Conservation (phyloP, 140 eudicot species). For the Stevia rebaudiana region DNA sequence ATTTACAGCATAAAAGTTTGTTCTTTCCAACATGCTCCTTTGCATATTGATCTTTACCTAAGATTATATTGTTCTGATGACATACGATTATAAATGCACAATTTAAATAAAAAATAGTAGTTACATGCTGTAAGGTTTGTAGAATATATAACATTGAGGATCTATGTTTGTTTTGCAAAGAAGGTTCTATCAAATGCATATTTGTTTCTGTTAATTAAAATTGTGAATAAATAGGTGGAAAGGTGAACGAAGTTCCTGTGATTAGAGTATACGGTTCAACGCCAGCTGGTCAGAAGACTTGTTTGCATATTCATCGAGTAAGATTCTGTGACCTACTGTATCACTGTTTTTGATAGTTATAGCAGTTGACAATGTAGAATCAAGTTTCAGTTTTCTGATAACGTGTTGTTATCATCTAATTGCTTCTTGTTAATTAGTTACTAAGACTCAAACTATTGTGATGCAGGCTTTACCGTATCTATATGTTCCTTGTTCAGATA, state of each 20-base stretch:
- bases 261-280: constrained; percentile 89
- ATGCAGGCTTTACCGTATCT: constrained; percentile 90
- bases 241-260: constrained; percentile 90
- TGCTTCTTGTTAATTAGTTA: neutral
- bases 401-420: neutral
- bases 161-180: neutral
- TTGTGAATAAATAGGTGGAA: constrained; percentile 53
- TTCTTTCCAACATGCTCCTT: neutral
- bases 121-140: neutral
- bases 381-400: constrained; percentile 2
- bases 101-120: neutral
- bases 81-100: neutral
- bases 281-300: constrained; percentile 91
- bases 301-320: constrained; percentile 85
- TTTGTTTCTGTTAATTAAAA: neutral
- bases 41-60: neutral
- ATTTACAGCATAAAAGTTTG: neutral
- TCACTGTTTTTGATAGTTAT: neutral
- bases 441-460: constrained; percentile 11
- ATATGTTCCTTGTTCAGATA: constrained; percentile 73
- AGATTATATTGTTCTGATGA: neutral
- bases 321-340: constrained; percentile 7
- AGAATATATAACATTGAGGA: neutral
- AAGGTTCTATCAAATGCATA: neutral
- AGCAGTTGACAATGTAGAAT: neutral